Conservation (phyloP, 768 basidiomycete species). For the Panellus pusillus region DNA sequence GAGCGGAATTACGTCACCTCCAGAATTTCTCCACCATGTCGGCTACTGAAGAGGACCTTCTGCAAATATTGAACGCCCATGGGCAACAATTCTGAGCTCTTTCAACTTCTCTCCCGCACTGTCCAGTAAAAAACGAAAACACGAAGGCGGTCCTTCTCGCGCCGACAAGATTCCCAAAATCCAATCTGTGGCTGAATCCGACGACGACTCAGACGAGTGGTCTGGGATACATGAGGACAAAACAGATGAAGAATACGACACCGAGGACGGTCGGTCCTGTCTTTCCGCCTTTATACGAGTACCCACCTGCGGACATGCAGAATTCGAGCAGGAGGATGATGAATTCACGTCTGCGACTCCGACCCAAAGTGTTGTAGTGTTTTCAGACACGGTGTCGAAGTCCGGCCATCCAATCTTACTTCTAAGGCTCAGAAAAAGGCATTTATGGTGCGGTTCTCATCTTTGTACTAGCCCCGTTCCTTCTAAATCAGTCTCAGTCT, state of each 20-base stretch:
- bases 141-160: slow-evolving; percentile 4
- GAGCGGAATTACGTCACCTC: not conserved
- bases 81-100: slow-evolving; percentile 48
- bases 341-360: slow-evolving; percentile 36
- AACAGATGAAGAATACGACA: slow-evolving; percentile 25
- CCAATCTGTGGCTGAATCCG: slow-evolving; percentile 7
- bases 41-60: slow-evolving; percentile 34
- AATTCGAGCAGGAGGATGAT: slow-evolving; percentile 47
- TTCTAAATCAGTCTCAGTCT: slow-evolving; percentile 42
- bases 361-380: slow-evolving; percentile 55
- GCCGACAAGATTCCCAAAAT: slow-evolving; percentile 9
- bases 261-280: slow-evolving; percentile 16
- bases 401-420: slow-evolving; percentile 20
- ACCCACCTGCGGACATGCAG: slow-evolving; percentile 18
- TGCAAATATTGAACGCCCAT: slow-evolving; percentile 45
- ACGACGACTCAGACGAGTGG: slow-evolving; percentile 15
- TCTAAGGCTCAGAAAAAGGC: slow-evolving; percentile 54
- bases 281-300: too few relatives aligned
- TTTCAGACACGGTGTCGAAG: slow-evolving; percentile 36
- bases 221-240: slow-evolving; percentile 18
- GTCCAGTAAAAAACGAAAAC: slow-evolving; percentile 25
- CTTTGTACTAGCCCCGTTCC: not conserved
- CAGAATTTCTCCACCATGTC: not conserved
- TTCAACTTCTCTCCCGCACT: slow-evolving; percentile 30
- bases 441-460: slow-evolving; percentile 65